These are phyloP conservation scores for Aspergillus fijiensis DNA, from an alignment of 2,329 filamentous ascomycete species.

Conservation along the genomic window DNA sequence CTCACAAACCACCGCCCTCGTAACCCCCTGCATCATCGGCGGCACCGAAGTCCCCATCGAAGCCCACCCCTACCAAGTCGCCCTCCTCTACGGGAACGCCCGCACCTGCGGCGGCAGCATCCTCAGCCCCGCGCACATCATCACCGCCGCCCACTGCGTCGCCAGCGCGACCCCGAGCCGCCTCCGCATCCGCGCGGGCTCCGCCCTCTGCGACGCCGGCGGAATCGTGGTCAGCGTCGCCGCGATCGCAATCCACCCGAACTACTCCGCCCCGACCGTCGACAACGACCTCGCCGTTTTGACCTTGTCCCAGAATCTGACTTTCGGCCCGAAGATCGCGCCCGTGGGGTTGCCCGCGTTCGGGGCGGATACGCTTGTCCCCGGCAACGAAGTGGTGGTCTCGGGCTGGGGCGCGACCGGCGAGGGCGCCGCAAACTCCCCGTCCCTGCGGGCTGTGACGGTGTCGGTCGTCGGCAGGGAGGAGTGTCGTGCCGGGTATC, in stretches of 20 bases:
- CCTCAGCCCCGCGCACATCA: constrained; percentile 4
- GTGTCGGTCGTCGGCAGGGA: background rate
- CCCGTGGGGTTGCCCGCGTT: background rate
- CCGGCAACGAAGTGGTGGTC: background rate
- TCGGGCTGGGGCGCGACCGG: constrained; percentile 5
- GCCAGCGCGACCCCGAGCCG: background rate
- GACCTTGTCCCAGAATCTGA: background rate
- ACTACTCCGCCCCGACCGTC: constrained; percentile 3
- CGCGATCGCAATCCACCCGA: constrained; percentile 1
- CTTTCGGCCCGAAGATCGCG: background rate
- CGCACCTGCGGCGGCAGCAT: constrained; percentile 10
- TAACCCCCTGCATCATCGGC: constrained; percentile 6
- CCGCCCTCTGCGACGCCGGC: background rate
- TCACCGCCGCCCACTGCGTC: constrained; percentile 10
- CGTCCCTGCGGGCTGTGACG: constrained; percentile 2
- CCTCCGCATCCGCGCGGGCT: constrained; percentile 7
- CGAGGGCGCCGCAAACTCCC: background rate
- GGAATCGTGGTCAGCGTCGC: background rate
- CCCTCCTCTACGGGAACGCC: constrained; percentile 1
- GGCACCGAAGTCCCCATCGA: constrained; percentile 6
- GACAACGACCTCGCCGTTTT: constrained; percentile 9
- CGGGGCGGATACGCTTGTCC: background rate
- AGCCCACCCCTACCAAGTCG: constrained; percentile 10
- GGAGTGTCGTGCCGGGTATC: background rate
- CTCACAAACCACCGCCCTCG: background rate